A percentile compares a stretch with the other conserved stretches of the same genome.
Conservation (phyloP, 805 yeast genomes). For the Suhomyces prunicola region DNA sequence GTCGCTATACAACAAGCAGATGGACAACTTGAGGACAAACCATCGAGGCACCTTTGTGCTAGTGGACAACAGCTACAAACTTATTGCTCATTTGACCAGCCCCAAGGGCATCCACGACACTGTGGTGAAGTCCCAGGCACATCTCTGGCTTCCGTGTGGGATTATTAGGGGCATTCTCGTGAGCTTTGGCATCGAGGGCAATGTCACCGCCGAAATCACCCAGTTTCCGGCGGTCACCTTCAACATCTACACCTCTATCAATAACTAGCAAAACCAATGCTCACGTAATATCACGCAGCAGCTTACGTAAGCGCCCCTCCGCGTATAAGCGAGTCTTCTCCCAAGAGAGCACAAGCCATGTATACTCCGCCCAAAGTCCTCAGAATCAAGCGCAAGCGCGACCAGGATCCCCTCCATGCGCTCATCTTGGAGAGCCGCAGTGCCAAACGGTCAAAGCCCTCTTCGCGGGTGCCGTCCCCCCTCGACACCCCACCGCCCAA, state of each 20-base stretch:
- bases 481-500: constrained; percentile 36
- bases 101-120: constrained; percentile 44
- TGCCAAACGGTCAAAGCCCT: constrained; percentile 42
- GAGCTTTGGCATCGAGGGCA: constrained; percentile 64
- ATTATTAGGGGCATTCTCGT: constrained; percentile 68
- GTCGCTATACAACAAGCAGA: constrained; percentile 73
- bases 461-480: constrained; percentile 22
- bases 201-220: constrained; percentile 61
- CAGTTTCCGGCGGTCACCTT: constrained; percentile 68
- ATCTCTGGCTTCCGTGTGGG: constrained; percentile 73
- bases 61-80: constrained; percentile 62
- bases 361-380: constrained; percentile 55
- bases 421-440: constrained; percentile 46
- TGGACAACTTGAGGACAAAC: constrained; percentile 89
- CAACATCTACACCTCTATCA: constrained; percentile 58
- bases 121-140: constrained; percentile 41
- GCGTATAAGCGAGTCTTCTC: background rate
- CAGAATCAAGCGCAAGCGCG: constrained; percentile 81
- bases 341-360: background rate
- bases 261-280: constrained; percentile 24
- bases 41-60: constrained; percentile 83
- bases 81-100: constrained; percentile 50
- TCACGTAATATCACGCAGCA: background rate
- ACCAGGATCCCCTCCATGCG: constrained; percentile 87
- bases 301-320: background rate